Percentiles rank a stretch among this genome's conserved stretches.
These are phyloP conservation scores for Fusarium napiforme DNA, from an alignment of 2,329 filamentous ascomycete species.

Conservation along the genomic window DNA sequence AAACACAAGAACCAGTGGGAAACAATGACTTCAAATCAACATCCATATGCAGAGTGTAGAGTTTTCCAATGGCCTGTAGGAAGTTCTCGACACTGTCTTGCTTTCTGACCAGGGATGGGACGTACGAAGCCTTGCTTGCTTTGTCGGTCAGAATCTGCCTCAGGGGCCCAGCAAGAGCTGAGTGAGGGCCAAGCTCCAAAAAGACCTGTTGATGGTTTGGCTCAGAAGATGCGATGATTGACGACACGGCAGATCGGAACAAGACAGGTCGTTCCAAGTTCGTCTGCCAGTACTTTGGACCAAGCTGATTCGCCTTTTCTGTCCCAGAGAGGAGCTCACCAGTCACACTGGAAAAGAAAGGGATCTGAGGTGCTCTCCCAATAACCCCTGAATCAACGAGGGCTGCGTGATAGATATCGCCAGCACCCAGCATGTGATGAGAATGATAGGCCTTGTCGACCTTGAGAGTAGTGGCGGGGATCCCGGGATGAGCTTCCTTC, in stretches of 20 bases:
- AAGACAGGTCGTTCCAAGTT: constrained; percentile 48
- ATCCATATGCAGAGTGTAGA: background rate
- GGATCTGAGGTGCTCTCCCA: background rate
- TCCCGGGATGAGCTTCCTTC: constrained; percentile 44
- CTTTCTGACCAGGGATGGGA: background rate
- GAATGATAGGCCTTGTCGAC: constrained; percentile 58
- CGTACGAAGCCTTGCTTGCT: background rate
- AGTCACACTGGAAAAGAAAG: constrained; percentile 5
- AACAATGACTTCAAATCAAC: background rate
- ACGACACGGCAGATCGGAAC: constrained; percentile 30
- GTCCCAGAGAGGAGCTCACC: background rate
- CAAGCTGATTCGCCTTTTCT: background rate
- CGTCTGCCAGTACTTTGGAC: constrained; percentile 42
- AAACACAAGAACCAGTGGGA: background rate
- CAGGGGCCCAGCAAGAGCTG: constrained; percentile 40
- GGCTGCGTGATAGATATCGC: background rate
- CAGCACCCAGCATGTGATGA: constrained; percentile 45
- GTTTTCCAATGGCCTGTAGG: background rate
- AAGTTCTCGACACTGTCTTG: background rate
- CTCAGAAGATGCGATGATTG: background rate
- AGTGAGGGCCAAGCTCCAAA: constrained; percentile 44
- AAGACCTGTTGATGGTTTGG: constrained; percentile 13
- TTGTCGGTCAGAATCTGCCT: constrained; percentile 2
- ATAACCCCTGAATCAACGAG: background rate
- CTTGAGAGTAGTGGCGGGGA: constrained; percentile 48